Evolutionary conservation across 2,329 filamentous ascomycete species (phyloP), one percentile per base, ranked within the genome.

Genomic region (Davidsoniella australis): DNA sequence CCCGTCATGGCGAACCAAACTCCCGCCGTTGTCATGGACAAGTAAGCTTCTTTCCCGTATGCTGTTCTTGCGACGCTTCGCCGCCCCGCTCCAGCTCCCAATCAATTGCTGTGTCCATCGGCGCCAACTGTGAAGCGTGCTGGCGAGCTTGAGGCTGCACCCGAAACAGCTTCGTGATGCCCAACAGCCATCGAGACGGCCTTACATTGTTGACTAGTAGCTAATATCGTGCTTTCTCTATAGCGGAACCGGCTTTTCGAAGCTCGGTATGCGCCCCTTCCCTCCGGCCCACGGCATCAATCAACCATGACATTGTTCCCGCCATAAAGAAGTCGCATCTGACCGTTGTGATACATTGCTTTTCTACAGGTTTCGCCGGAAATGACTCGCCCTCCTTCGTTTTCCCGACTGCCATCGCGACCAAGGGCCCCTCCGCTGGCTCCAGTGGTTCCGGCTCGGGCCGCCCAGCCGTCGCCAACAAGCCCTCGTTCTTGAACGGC

Each of bases 11-110:
- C 91, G 64, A 83, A 84, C 71, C 89, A 96, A 79, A 96, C 91
- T 65, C 91, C 91, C 61, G 91, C 91, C 85, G 91, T 98, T 95
- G 91, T 98, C 86, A 98, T 98, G 89, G 91, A 98, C 91, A 98
- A 98, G 91, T 95, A 82, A 70, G 86, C 76, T 61, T 54, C 64
- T 61, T 47, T 53, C 42, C 39, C n/a, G 41, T 20, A 33, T 45
- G 39, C 12, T 38, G 36, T 33, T 41, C 12, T 33, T 46, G 37
- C 44, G 42, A 37, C 44, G 44, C 43, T 37, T 23, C 10, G 23
- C 39, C 42, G 47, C 43, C 47, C 47, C 47, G 47, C 43, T 47
- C 44, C 43, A 37, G 43, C 40, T 36, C 37, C 37, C 39, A 47
- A 47, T 47, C 41, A 23, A 47, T 26, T 36, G 44, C 18, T 20